These are phyloP conservation scores for Termitomyces sp. DNA, from an alignment of 768 basidiomycete species.

Conservation along the genomic window DNA sequence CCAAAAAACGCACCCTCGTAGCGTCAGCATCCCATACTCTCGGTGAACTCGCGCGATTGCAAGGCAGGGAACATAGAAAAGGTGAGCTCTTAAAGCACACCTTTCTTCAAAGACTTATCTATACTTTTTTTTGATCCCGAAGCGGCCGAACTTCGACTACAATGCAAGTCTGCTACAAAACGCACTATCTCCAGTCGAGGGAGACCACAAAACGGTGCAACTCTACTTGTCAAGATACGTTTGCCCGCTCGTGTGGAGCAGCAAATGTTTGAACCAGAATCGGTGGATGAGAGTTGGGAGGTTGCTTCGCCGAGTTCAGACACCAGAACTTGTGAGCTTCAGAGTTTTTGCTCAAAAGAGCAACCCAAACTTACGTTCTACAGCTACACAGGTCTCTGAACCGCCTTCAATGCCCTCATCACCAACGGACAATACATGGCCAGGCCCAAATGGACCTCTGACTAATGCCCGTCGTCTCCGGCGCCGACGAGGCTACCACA, in stretches of 20 bases:
- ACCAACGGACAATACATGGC: conserved; percentile 11
- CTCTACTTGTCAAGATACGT: conserved; percentile 22
- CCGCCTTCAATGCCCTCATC: conserved; percentile 13
- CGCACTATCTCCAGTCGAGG: conserved; percentile 28
- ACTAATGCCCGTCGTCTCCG: conserved; percentile 16
- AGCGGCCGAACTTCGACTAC: conserved; percentile 42
- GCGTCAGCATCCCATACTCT: conserved; percentile 47
- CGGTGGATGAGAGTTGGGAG: neutral
- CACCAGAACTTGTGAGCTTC: conserved; percentile 10
- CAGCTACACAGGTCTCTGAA: conserved; percentile 13
- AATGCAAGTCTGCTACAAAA: conserved; percentile 32
- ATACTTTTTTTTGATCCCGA: conserved; percentile 11
- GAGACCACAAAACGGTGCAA: conserved; percentile 36
- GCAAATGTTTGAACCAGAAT: neutral
- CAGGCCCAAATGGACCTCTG: neutral
- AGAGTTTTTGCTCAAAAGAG: too few species aligned
- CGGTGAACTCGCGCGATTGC: conserved; percentile 46
- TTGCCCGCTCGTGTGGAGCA: conserved; percentile 13
- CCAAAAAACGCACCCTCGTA: conserved; percentile 49
- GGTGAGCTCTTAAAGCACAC: conserved; percentile 28
- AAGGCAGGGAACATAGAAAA: conserved; percentile 30
- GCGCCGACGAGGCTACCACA: conserved; percentile 32
- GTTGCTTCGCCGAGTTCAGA: conserved; percentile 6
- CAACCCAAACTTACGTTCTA: neutral
- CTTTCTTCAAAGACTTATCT: neutral